These are phyloP conservation scores for Naematelia encephala DNA, from an alignment of 768 basidiomycete species.

Conservation along the genomic window DNA sequence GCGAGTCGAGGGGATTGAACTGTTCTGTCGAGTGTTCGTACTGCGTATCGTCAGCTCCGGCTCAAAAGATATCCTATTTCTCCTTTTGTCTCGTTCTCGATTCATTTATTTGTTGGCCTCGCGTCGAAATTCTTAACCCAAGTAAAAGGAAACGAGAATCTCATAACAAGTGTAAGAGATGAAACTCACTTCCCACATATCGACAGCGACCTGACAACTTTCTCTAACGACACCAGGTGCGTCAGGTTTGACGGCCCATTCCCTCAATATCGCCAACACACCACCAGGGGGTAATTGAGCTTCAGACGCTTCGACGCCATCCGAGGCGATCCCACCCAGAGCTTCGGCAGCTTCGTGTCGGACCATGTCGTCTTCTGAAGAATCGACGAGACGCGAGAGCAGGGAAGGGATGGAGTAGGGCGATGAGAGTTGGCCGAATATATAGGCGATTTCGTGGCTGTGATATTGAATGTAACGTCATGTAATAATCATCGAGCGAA, in stretches of 20 bases:
- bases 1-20: constrained; percentile 41
- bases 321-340: constrained; percentile 81
- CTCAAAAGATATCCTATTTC: too few relatives aligned
- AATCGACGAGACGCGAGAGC: constrained; percentile 68
- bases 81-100: neutral
- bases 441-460: constrained; percentile 97
- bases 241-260: constrained; percentile 75
- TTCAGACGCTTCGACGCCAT: constrained; percentile 37
- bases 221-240: constrained; percentile 87
- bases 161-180: neutral
- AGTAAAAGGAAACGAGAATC: too few relatives aligned
- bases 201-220: constrained; percentile 92
- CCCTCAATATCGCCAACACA: constrained; percentile 77
- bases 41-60: constrained; percentile 19
- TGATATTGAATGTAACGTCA: too few relatives aligned
- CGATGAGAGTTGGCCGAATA: constrained; percentile 92
- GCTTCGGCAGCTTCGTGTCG: constrained; percentile 98
- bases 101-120: too few relatives aligned
- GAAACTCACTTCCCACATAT: constrained; percentile 73
- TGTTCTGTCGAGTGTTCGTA: constrained; percentile 46
- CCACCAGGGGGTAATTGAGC: constrained; percentile 60
- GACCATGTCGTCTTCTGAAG: constrained; percentile 86
- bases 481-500: too few relatives aligned
- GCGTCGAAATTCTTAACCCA: too few relatives aligned
- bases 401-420: constrained; percentile 82